Base-by-base conservation (phyloP, 495 filamentous ascomycete species). In the Annulohypoxylon maeteangense region DNA sequence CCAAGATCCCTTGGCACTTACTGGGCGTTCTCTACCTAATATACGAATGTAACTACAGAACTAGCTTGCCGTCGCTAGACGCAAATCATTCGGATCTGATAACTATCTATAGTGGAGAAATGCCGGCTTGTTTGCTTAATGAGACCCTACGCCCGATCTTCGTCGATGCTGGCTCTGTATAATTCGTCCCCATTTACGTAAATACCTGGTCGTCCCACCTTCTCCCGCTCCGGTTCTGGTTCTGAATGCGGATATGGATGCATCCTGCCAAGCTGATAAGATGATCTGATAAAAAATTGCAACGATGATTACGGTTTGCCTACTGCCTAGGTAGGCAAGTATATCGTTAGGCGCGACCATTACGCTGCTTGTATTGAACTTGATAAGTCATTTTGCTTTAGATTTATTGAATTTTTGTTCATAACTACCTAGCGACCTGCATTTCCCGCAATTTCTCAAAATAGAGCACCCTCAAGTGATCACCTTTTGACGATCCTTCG, bases 11-110 rank as follows among this genome's bases (percentile, higher is more conserved):
- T 68, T 62, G 65, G 57, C 65, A 31, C 27, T 42, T 61, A 14
- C 65, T 54, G 25, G 64, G 44, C 31, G 18, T 18, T 6, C 42
- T 51, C 3, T 38, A 18, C 48, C 10, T 18, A 1, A 42, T 32
- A 31, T 22, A 25, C 18, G 32, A 23, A 58, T 22, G 18, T 11
- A 51, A 29, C 10, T 25, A 51, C 10, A 27, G 14, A 14, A 29
- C 47, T 27, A 51, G 51, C 2, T 22, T 55, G 27, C 51, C 56
- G 42, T 45, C 56, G 38, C 16, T 44, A 44, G 47, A 16, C 23
- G 11, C 38, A 20, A 55, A 54, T 44, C 48, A 34, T 36, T 67
- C 65, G 65, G 65, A 68, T 68, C 65, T 62, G 65, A 68, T 68
- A 68, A 68, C 47, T 10, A 16, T 56, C 29, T 44, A 67, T 55